Evolutionary conservation across 192 early-diverging fungal species (phyloP).

Genomic region (Dissophora globulifera): DNA sequence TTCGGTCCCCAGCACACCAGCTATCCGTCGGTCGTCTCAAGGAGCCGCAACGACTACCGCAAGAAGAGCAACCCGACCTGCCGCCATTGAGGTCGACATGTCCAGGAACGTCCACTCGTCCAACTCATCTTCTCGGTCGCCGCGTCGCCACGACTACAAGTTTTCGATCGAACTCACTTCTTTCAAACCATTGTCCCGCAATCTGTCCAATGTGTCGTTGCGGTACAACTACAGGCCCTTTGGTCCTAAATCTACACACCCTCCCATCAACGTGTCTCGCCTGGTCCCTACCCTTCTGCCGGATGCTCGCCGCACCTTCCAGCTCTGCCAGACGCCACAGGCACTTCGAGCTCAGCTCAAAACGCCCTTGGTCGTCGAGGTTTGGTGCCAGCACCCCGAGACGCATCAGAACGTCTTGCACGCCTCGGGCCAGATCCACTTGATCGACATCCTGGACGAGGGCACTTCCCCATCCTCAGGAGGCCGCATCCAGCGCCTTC

Average conservation of each 20-base stretch:
- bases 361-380: slow-evolving; percentile 41
- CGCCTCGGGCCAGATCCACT: slow-evolving; percentile 43
- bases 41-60: slow-evolving; percentile 15
- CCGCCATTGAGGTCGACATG: slow-evolving; percentile 38
- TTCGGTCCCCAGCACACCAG: slow-evolving; percentile 41
- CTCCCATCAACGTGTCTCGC: slow-evolving; percentile 37
- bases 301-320: slow-evolving; percentile 41
- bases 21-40: slow-evolving; percentile 52
- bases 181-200: slow-evolving; percentile 37
- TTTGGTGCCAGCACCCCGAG: slow-evolving; percentile 48
- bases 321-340: slow-evolving; percentile 48
- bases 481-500: slow-evolving; percentile 32
- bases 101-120: slow-evolving; percentile 23
- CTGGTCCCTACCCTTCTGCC: slow-evolving; percentile 21
- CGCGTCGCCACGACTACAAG: slow-evolving; percentile 51
- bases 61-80: slow-evolving; percentile 23
- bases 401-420: slow-evolving; percentile 38
- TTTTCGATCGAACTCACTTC: slow-evolving; percentile 48
- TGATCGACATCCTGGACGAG: slow-evolving; percentile 45
- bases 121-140: slow-evolving; percentile 34
- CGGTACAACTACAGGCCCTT: slow-evolving; percentile 53
- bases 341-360: slow-evolving; percentile 47
- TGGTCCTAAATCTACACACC: slow-evolving; percentile 50
- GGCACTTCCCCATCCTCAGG: slow-evolving; percentile 4
- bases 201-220: slow-evolving; percentile 35